A percentile compares a stretch with the other conserved stretches of the same genome.
phyloP scores from a whole-genome alignment of 2,329 filamentous ascomycete genomes.

The Chrysoporthe deuterocubensis region DNA sequence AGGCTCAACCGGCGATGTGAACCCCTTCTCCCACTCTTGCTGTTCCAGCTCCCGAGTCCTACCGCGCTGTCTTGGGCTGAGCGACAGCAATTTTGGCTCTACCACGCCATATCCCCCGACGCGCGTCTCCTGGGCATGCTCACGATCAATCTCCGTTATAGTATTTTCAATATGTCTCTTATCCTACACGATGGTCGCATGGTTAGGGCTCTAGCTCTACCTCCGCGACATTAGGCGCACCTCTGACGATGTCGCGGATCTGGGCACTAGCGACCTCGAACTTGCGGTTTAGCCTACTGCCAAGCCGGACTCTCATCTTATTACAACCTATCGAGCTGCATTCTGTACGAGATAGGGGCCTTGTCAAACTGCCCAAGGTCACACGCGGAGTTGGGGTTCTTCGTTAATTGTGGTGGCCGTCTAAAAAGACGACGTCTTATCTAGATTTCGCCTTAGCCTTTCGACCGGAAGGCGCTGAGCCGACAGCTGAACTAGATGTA shows the following conservation, averaged over 20 bases:
- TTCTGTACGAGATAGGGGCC: neutral
- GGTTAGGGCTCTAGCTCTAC: neutral
- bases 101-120: too few relatives aligned
- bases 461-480: too few relatives aligned
- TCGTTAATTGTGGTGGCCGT: neutral
- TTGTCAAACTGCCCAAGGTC: neutral
- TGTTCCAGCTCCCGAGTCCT: too few relatives aligned
- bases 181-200: neutral
- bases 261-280: too few relatives aligned
- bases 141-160: neutral
- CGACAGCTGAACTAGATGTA: too few relatives aligned
- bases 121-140: neutral
- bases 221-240: neutral
- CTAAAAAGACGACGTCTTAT: neutral
- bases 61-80: too few relatives aligned
- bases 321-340: neutral
- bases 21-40: too few relatives aligned
- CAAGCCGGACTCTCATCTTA: too few relatives aligned
- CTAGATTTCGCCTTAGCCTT: too few relatives aligned
- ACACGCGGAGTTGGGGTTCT: neutral
- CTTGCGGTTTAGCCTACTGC: too few relatives aligned
- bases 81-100: too few relatives aligned
- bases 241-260: neutral
- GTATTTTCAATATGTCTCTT: neutral
- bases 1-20: too few relatives aligned